Conservation (phyloP, 163 green algal genomes). For the Smithsoniella earleae region DNA sequence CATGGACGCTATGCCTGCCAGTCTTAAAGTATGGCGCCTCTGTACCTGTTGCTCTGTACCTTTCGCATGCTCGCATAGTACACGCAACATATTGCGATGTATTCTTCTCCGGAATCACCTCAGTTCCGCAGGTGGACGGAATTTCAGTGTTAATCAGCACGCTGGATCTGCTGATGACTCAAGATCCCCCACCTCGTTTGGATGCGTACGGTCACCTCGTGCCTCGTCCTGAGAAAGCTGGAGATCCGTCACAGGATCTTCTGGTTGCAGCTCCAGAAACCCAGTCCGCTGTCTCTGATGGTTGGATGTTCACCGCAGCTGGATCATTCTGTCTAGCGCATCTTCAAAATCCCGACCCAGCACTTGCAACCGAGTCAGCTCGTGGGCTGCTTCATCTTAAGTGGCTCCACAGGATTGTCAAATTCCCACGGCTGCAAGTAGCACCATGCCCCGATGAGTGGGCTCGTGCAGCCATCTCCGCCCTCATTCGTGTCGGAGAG, state of each 20-base stretch:
- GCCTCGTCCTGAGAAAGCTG: not conserved
- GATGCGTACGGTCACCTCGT: slow-evolving; percentile 19
- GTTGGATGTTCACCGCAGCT: slow-evolving; percentile 24
- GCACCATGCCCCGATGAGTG: slow-evolving; percentile 25
- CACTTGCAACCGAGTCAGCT: not conserved
- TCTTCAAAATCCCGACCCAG: not conserved
- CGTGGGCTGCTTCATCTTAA: slow-evolving; percentile 14
- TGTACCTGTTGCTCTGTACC: not conserved
- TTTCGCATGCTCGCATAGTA: too few relatives aligned
- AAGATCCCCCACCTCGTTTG: slow-evolving; percentile 13
- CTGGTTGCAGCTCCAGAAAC: not conserved
- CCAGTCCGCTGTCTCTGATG: not conserved
- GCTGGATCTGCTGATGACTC: slow-evolving; percentile 20
- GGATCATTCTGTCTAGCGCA: slow-evolving; percentile 19
- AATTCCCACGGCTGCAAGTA: slow-evolving; percentile 20
- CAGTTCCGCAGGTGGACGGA: slow-evolving; percentile 16
- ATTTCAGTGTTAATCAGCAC: slow-evolving; percentile 6
- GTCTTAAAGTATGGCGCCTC: not conserved
- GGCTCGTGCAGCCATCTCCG: slow-evolving; percentile 23
- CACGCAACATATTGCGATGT: too few relatives aligned
- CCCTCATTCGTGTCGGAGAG: slow-evolving; percentile 19
- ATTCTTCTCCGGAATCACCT: too few relatives aligned
- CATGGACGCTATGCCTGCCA: slow-evolving; percentile 27
- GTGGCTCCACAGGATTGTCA: slow-evolving; percentile 28
- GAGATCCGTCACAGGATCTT: not conserved